Conservation (phyloP, 495 filamentous ascomycete species). For the Letharia lupina region DNA sequence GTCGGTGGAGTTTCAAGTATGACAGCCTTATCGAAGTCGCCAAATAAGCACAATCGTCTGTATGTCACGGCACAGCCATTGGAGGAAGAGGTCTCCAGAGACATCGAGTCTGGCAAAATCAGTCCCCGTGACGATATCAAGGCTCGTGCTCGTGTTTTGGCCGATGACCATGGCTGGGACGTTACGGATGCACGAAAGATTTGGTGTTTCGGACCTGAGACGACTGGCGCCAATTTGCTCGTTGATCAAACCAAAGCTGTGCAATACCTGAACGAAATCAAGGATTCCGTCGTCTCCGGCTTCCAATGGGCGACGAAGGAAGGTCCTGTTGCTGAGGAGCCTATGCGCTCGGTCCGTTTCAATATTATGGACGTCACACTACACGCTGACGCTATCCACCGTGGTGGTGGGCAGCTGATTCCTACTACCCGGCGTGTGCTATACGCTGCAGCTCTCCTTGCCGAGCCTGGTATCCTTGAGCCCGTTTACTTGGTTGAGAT, state of each 20-base stretch:
- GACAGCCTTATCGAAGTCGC: conserved; percentile 96
- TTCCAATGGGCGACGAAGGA: conserved; percentile 99
- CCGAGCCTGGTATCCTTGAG: conserved; percentile 84
- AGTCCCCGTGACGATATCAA: conserved; percentile 98
- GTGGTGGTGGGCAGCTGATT: conserved; percentile 98
- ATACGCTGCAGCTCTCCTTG: conserved; percentile 85
- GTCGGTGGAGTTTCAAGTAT: conserved; percentile 76
- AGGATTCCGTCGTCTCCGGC: conserved; percentile 98
- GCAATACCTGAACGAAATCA: conserved; percentile 99
- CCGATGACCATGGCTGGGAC: conserved; percentile 98
- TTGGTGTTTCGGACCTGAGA: conserved; percentile 99
- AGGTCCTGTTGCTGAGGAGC: conserved; percentile 96
- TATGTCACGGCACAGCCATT: conserved; percentile 89
- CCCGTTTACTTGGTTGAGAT: conserved; percentile 99
- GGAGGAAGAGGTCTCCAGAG: conserved; percentile 78
- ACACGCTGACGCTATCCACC: conserved; percentile 98
- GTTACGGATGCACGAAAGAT: conserved; percentile 99
- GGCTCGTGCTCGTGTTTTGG: conserved; percentile 89
- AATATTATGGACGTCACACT: conserved; percentile 99
- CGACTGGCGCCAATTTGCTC: conserved; percentile 93
- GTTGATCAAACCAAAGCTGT: conserved; percentile 99
- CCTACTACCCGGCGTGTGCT: conserved; percentile 96
- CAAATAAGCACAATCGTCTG: conserved; percentile 99
- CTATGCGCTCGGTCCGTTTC: conserved; percentile 93
- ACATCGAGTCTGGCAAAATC: conserved; percentile 90